Conservation (phyloP, 2,329 filamentous ascomycete species). For the Paecilomyces formosus region DNA sequence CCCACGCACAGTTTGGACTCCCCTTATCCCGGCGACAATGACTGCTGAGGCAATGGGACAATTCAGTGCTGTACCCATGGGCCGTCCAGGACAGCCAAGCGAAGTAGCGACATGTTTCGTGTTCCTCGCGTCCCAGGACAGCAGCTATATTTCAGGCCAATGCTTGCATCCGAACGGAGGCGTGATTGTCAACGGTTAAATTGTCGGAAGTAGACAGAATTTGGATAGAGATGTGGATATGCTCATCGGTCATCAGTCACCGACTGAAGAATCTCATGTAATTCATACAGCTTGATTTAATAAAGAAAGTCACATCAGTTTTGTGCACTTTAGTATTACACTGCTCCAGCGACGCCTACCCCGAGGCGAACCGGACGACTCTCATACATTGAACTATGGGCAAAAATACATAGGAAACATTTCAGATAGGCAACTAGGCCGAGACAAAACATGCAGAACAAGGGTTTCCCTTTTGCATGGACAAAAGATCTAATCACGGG, state of each 20-base stretch:
- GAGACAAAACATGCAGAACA: background rate
- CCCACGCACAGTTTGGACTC: slow-evolving; percentile 60
- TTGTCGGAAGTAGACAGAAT: background rate
- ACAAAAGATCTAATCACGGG: background rate
- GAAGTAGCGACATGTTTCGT: slow-evolving; percentile 79
- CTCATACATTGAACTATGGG: background rate
- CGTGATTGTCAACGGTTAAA: slow-evolving; percentile 44
- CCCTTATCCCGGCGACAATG: slow-evolving; percentile 68
- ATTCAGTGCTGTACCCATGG: slow-evolving; percentile 65
- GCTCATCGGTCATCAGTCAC: background rate
- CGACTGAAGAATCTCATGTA: background rate
- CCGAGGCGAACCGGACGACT: background rate
- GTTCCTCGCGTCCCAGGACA: slow-evolving; percentile 69
- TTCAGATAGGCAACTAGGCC: background rate
- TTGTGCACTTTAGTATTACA: background rate
- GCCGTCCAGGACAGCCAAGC: slow-evolving; percentile 68
- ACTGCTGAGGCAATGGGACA: slow-evolving; percentile 60
- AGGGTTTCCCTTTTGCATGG: background rate
- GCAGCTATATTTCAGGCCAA: slow-evolving; percentile 67
- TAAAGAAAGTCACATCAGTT: background rate
- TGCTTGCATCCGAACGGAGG: slow-evolving; percentile 59
- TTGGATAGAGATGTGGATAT: background rate
- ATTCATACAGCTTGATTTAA: background rate
- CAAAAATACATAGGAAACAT: background rate
- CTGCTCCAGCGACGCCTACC: background rate